Evolutionary conservation across 2,329 filamentous ascomycete species (phyloP), one percentile per base, ranked within the genome.

Genomic region (Xylaria sp.): DNA sequence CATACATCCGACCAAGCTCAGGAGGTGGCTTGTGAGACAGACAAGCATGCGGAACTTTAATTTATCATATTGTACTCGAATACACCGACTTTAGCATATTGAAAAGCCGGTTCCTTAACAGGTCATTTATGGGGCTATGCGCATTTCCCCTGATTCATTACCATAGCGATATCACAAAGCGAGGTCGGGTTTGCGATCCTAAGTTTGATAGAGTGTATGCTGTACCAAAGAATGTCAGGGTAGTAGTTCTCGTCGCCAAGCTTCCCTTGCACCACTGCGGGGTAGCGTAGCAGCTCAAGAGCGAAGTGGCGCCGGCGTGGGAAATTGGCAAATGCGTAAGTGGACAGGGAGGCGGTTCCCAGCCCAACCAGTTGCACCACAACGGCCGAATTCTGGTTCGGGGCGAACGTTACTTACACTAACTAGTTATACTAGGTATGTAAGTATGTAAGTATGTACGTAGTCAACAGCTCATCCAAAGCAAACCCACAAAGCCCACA

Each of bases 291-390:
- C 39, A 65, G 53, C 50, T 58, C 52, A 28, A 62, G 63, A 52
- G 55, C 55, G 28, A 23, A 63, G 53, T 65, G 62, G 66, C 62
- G 58, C 32, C 32, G 62, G 52, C 39, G 43, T 61, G 52, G 65
- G 64, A 69, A 64, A 69, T 69, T 66, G 55, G 50, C 50, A 58
- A 65, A 64, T 64, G 65, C 52, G 36, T 60, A 41, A 59, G 56
- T 30, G 30, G 56, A 62, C 60, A 67, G 39, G 60, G 61, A 50
- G 9, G 23, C 60, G 57, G 64, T 58, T 62, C 52, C 48, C 36
- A 23, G 55, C 30, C 50, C 34, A 64, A 30, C 65, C 59, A 63
- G 60, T 67, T 67, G 57, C 55, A 67, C 57, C 25, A 57, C 60
- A 67, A 67, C 67, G 64, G 67, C 50, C 64, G 61, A 59, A 60